Base-by-base conservation (phyloP, 805 yeast genomes). In the Zygoascus bituminiphila region DNA sequence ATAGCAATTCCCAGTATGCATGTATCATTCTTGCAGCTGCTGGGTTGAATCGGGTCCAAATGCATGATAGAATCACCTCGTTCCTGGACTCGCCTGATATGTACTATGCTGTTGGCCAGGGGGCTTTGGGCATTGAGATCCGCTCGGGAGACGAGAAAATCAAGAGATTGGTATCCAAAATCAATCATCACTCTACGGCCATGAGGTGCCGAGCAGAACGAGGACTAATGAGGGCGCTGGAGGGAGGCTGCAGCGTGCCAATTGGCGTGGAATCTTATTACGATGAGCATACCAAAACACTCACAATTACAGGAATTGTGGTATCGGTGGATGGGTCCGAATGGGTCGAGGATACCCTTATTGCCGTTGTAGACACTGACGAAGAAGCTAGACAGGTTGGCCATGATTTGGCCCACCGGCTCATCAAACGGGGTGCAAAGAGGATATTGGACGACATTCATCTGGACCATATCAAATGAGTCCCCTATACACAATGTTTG, bases 81-180 rank as follows among this genome's bases (percentile, higher is more conserved):
- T 75, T 72, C 54, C 72, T 93, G 53, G 78, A 82, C 48, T 74
- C 80, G 4, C 84, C 86, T 29, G 85, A 82, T 48, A 86, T 91
- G 95, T 84, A 81, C 62, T 86, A 91, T 63, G 96, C 98, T 1
- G 96, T 93, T 42, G 98, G 98, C n/a, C 98, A 93, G 70, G 98
- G 98, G 54, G 98, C 98, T 0, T 68, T 93, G 41, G 98, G 98
- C 17, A 71, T 93, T 23, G 98, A 93, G 68, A 86, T 91, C 56
- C 76, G 94, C 58, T 75, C 75, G 50, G 76, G 74, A 51, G 96
- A 93, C 64, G 60, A 65, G 5, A 68, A 71, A 44, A 77, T 85
- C 66, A 65, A 73, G 48, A 72, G 89, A 17, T 76, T 94, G 57
- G 65, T 73, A 15, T 72, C 77, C 49, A 48, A 53, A 9, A 78